These are phyloP conservation scores for Lactuca sativa DNA, from an alignment of 129 eudicot species.

Conservation along the genomic window DNA sequence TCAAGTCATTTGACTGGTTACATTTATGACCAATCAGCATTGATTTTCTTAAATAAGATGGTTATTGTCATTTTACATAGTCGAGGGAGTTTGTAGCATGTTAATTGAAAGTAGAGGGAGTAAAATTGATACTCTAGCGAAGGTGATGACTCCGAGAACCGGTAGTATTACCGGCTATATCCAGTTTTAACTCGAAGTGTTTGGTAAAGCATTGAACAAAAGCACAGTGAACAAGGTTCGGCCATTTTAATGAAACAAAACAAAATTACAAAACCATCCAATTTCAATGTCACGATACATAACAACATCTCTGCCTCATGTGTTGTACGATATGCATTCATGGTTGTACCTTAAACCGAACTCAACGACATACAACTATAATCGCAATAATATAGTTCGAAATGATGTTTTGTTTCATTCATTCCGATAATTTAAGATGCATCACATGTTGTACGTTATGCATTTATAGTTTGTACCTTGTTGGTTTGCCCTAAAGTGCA, in stretches of 20 bases:
- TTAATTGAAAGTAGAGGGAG: not conserved
- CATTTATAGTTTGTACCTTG: not conserved
- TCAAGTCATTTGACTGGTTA: too few relatives aligned
- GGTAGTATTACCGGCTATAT: constrained; percentile 19
- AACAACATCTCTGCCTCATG: not conserved
- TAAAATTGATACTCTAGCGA: not conserved
- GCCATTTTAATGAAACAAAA: not conserved
- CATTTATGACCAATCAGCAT: too few relatives aligned
- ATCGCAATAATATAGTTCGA: not conserved
- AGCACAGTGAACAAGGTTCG: not conserved
- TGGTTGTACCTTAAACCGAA: not conserved
- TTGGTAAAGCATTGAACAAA: constrained; percentile 3
- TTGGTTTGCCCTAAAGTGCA: not conserved
- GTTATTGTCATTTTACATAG: constrained; percentile 1
- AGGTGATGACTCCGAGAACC: not conserved
- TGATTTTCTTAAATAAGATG: not conserved
- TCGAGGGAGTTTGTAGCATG: constrained; percentile 16
- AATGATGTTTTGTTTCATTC: not conserved
- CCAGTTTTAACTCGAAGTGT: constrained; percentile 2
- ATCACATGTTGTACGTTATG: not conserved
- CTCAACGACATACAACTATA: not conserved
- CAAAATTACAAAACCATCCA: not conserved
- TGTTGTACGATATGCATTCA: constrained; percentile 6
- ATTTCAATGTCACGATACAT: not conserved
- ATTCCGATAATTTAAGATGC: not conserved